These are phyloP conservation scores for Silene vulgaris DNA, from an alignment of 179 eudicot species.

Conservation along the genomic window DNA sequence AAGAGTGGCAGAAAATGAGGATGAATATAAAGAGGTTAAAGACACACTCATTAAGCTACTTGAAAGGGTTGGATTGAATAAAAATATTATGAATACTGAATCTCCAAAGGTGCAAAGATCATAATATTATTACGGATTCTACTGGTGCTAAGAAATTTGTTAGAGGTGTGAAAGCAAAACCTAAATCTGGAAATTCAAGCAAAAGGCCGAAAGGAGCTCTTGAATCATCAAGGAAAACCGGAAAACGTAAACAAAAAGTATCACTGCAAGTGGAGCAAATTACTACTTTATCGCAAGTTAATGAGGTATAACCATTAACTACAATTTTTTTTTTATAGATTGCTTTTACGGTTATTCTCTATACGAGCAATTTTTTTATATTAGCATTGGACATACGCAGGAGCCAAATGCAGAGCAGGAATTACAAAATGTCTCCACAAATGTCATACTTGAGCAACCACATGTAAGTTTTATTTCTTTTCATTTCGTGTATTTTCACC, in stretches of 20 bases:
- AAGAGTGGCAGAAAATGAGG: neutral
- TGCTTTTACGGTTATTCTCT: neutral
- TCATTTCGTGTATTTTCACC: too few relatives aligned
- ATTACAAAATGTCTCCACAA: too few relatives aligned
- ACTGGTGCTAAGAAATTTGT: neutral
- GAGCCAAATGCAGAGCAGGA: too few relatives aligned
- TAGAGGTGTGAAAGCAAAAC: neutral
- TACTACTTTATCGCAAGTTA: neutral
- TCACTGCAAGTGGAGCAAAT: neutral
- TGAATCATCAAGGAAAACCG: neutral
- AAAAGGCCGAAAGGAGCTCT: constrained; percentile 1
- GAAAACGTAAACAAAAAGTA: neutral
- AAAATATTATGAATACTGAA: neutral
- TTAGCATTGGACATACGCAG: too few relatives aligned
- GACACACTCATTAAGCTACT: neutral
- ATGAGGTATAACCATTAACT: neutral
- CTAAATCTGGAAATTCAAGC: constrained; percentile 4
- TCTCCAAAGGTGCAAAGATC: neutral
- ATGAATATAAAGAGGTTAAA: neutral
- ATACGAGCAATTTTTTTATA: too few relatives aligned
- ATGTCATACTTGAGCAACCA: too few relatives aligned
- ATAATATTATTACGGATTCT: too few relatives aligned
- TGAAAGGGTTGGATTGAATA: neutral
- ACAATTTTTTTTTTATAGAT: neutral
- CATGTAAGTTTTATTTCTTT: too few relatives aligned